Conservation (phyloP, 139 green algal species). For the Picochlorum sp. region DNA sequence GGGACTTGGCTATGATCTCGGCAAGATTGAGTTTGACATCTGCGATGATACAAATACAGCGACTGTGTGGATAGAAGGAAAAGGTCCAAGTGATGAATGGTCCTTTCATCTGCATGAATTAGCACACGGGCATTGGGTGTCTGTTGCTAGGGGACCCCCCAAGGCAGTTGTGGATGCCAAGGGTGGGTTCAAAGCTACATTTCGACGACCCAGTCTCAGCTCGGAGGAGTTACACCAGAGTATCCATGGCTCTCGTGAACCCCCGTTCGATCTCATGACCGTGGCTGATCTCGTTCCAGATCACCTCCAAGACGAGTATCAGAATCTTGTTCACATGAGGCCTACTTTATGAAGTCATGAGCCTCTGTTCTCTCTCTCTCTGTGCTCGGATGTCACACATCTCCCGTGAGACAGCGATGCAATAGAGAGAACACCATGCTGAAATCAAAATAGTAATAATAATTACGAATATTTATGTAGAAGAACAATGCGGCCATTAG, state of each 20-base stretch:
- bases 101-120: conserved; percentile 48
- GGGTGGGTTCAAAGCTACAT: conserved; percentile 32
- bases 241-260: conserved; percentile 9
- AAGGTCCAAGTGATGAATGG: conserved; percentile 5
- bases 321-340: background rate
- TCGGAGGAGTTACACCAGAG: background rate
- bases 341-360: too few species aligned
- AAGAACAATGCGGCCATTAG: too few species aligned
- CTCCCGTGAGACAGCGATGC: too few species aligned
- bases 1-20: conserved; percentile 64
- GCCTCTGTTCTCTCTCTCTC: too few species aligned
- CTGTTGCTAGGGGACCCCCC: conserved; percentile 45
- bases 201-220: background rate
- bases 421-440: too few species aligned
- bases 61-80: conserved; percentile 27
- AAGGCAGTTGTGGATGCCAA: conserved; percentile 42
- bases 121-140: conserved; percentile 44
- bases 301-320: conserved; percentile 3
- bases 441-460: too few species aligned
- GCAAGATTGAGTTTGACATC: conserved; percentile 41
- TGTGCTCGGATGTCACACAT: too few species aligned
- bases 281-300: conserved; percentile 22
- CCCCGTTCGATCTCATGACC: conserved; percentile 13
- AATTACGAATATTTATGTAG: too few species aligned
- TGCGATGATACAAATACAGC: conserved; percentile 13